A percentile compares a stretch with the other conserved stretches of the same genome.
These are phyloP conservation scores for Acanthochlamys bracteata DNA, from an alignment of 106 monocot genomes.

Conservation along the genomic window DNA sequence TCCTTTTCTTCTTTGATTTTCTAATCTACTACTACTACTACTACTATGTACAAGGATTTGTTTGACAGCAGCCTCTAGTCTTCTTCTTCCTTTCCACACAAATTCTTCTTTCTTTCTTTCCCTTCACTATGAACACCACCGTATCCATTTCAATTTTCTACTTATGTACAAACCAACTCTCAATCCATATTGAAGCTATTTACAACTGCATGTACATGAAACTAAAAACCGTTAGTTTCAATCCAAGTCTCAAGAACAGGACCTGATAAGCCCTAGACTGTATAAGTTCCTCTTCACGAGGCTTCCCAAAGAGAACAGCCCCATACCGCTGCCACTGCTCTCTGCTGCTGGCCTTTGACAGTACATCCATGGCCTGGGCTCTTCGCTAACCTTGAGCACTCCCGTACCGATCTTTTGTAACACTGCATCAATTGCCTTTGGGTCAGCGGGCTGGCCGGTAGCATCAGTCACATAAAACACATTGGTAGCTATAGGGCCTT, in stretches of 20 bases:
- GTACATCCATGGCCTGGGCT: not conserved
- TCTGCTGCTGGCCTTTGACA: not conserved
- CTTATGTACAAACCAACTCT: not conserved
- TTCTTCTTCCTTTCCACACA: too few relatives aligned
- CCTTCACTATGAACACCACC: too few relatives aligned
- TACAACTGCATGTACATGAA: not conserved
- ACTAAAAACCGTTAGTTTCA: too few relatives aligned
- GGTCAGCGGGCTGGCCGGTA: slow-evolving; percentile 41
- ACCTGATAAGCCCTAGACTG: slow-evolving; percentile 8
- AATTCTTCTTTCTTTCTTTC: too few relatives aligned
- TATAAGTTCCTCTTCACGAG: slow-evolving; percentile 56
- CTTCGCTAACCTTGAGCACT: not conserved
- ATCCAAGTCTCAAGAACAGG: not conserved
- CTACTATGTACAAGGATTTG: too few relatives aligned
- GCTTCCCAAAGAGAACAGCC: slow-evolving; percentile 40
- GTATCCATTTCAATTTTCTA: not conserved
- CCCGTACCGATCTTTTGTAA: not conserved
- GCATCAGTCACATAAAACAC: slow-evolving; percentile 84
- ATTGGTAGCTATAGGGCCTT: slow-evolving; percentile 40
- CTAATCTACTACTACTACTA: too few relatives aligned
- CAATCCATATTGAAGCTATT: not conserved
- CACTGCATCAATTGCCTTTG: not conserved
- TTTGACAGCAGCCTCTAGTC: too few relatives aligned
- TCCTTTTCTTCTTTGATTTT: too few relatives aligned
- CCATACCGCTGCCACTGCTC: not conserved